These are phyloP conservation scores for Aspergillus kassunensis DNA, from an alignment of 495 filamentous ascomycete species.

Conservation along the genomic window DNA sequence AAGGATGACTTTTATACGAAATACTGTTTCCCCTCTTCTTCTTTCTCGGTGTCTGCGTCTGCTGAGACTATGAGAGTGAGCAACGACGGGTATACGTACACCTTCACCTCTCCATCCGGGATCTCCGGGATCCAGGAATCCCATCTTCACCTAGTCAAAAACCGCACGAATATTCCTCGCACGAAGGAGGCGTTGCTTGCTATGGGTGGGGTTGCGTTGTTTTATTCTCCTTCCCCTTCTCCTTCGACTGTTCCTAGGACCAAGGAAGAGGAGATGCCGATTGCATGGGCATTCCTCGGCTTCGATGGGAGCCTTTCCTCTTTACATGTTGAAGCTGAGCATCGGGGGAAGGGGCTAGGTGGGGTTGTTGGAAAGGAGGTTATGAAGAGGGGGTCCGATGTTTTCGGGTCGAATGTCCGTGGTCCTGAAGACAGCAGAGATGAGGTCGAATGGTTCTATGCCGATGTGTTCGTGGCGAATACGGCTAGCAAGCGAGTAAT, in stretches of 20 bases:
- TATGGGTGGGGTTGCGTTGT: constrained; percentile 35
- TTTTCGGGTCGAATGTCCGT: constrained; percentile 3
- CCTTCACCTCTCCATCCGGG: constrained; percentile 19
- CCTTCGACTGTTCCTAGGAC: neutral
- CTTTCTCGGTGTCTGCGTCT: neutral
- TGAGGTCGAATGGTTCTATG: constrained; percentile 5
- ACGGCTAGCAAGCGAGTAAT: constrained; percentile 4
- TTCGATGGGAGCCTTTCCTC: constrained; percentile 45
- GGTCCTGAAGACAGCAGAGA: neutral
- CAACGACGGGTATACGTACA: constrained; percentile 27
- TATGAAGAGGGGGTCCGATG: constrained; percentile 28
- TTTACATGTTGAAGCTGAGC: constrained; percentile 46
- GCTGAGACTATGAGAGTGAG: neutral
- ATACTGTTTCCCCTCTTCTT: constrained; percentile 1
- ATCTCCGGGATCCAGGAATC: constrained; percentile 18
- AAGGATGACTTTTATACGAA: constrained; percentile 2
- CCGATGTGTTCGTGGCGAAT: constrained; percentile 3
- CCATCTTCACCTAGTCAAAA: constrained; percentile 37
- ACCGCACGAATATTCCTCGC: constrained; percentile 38
- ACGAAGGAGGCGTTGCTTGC: constrained; percentile 25
- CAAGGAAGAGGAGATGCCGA: constrained; percentile 27
- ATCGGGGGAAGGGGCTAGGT: constrained; percentile 45
- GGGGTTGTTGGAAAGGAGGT: constrained; percentile 33
- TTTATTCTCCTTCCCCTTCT: constrained; percentile 12
- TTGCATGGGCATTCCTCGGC: constrained; percentile 44